Evolutionary conservation across 768 basidiomycete genomes (phyloP), one percentile per base, ranked within the genome.

Genomic region (Dioszegia hungarica): DNA sequence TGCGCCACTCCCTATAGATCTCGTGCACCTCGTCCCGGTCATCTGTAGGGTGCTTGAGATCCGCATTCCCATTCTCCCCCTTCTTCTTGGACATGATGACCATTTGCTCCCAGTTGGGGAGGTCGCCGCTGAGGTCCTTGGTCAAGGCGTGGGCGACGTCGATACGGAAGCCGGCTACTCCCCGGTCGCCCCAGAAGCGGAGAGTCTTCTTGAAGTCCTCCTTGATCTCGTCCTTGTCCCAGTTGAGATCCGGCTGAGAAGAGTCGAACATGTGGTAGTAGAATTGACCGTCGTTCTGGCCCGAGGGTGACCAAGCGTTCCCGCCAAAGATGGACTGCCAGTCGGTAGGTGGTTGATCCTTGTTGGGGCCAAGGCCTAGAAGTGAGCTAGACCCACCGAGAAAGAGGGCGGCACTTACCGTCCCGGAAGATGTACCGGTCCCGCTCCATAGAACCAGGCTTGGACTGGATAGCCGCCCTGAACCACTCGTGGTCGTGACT

Each of bases 401-500:
- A n/a, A 11, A n/a, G 27, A 34, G 9, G 10, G 17, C 5, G 1
- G 11, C 2, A 59, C 67, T 56, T n/a, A 66, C 69, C 69, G 57
- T 71, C 69, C 20, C 62, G 41, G 62, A 71, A 71, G 48, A 67
- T 66, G 47, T 62, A 71, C 31, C 62, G 47, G 22, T 59, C 62
- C 25, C 69, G 24, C 29, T 51, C 69, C 5, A 36, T 29, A 43
- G 47, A 54, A 1, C 69, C 69, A 29, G 60, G 63, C 10, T 50
- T 44, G 33, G 61, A 40, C 45, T 64, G 61, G 4, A 54, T 15
- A 12, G 52, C 69, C 27, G 45, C 66, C 40, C 68, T 56, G 63
- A 71, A 71, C 69, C 69, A 71, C 14, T 53, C 57, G 50, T 71
- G 69, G 33, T 66, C 63, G 52, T 71, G 60, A 37, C 59, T 61